A percentile compares a stretch with the other conserved stretches of the same genome.
Evolutionary conservation across 345 rosid genomes (phyloP).

Genomic region (Triadica sebifera): DNA sequence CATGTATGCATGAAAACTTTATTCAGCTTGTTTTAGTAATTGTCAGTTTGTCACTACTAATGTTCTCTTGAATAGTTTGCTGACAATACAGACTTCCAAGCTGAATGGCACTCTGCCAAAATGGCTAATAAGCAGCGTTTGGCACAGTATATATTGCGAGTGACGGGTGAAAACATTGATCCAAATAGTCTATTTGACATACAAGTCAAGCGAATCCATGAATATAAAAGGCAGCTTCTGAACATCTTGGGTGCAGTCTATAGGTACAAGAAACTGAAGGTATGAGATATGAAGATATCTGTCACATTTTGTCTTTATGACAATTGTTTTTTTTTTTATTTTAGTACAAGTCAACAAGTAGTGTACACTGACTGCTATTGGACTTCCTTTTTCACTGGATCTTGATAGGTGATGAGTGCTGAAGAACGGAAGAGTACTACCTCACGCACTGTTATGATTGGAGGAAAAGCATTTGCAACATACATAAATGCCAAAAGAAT

Average conservation of each 20-base stretch:
- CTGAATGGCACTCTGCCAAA: slow-evolving; percentile 92
- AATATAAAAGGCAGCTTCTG: slow-evolving; percentile 91
- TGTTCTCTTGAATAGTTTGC: slow-evolving; percentile 61
- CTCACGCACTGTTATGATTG: slow-evolving; percentile 91
- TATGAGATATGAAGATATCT: slow-evolving; percentile 20
- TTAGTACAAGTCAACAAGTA: neutral
- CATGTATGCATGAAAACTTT: neutral
- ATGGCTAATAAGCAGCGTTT: slow-evolving; percentile 81
- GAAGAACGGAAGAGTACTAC: slow-evolving; percentile 77
- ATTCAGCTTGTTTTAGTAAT: slow-evolving; percentile 10
- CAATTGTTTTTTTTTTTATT: neutral
- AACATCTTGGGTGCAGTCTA: slow-evolving; percentile 85
- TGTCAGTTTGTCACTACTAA: no score
- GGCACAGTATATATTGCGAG: slow-evolving; percentile 64
- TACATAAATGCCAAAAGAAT: slow-evolving; percentile 94
- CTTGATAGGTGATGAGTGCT: slow-evolving; percentile 74
- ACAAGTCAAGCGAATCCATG: slow-evolving; percentile 97
- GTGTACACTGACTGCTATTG: neutral
- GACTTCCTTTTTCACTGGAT: slow-evolving; percentile 25
- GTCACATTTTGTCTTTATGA: neutral
- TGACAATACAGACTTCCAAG: slow-evolving; percentile 67
- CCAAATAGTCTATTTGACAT: slow-evolving; percentile 86
- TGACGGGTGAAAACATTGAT: slow-evolving; percentile 77
- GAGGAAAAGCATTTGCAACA: slow-evolving; percentile 98
- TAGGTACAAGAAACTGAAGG: slow-evolving; percentile 93